Percentiles rank a stretch among this genome's conserved stretches.
phyloP scores from a whole-genome alignment of 2,329 filamentous ascomycete species.

The Nemania sp. region DNA sequence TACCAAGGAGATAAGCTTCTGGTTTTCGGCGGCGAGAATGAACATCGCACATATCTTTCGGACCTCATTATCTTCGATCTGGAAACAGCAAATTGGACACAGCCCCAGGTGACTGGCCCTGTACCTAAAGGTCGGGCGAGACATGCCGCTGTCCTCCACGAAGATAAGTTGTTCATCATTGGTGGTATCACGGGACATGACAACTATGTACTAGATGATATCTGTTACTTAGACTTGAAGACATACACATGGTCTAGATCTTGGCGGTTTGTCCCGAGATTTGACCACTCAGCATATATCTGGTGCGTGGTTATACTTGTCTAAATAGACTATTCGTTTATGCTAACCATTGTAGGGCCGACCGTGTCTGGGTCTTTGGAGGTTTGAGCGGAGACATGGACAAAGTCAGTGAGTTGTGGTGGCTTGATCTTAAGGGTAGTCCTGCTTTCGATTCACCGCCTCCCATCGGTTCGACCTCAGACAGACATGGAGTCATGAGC shows the following conservation, averaged over 20 bases:
- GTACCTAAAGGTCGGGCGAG: slow-evolving; percentile 90
- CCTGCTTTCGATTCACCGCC: slow-evolving; percentile 84
- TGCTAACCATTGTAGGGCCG: slow-evolving; percentile 61
- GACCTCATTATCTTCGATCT: slow-evolving; percentile 97
- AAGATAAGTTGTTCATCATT: slow-evolving; percentile 95
- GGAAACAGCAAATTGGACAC: slow-evolving; percentile 93
- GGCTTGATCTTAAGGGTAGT: slow-evolving; percentile 92
- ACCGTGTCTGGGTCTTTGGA: slow-evolving; percentile 95
- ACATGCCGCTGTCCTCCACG: slow-evolving; percentile 92
- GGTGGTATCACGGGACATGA: slow-evolving; percentile 96
- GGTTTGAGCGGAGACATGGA: slow-evolving; percentile 97
- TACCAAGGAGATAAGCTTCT: slow-evolving; percentile 96
- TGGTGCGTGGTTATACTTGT: slow-evolving; percentile 63
- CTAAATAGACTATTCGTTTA: not conserved
- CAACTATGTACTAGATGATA: slow-evolving; percentile 92
- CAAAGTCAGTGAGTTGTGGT: slow-evolving; percentile 95
- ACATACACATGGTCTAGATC: slow-evolving; percentile 97
- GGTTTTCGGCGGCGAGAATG: slow-evolving; percentile 97
- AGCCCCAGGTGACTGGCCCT: slow-evolving; percentile 85
- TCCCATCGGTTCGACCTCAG: slow-evolving; percentile 62
- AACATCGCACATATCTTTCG: slow-evolving; percentile 93
- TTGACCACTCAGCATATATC: slow-evolving; percentile 95
- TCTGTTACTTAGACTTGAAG: slow-evolving; percentile 96
- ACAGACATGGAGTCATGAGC: slow-evolving; percentile 58
- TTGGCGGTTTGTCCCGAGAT: slow-evolving; percentile 94